Percentiles rank a stretch among this genome's conserved stretches.
phyloP scores from a whole-genome alignment of 2,329 filamentous ascomycete species.

The Xylariaceae sp. region DNA sequence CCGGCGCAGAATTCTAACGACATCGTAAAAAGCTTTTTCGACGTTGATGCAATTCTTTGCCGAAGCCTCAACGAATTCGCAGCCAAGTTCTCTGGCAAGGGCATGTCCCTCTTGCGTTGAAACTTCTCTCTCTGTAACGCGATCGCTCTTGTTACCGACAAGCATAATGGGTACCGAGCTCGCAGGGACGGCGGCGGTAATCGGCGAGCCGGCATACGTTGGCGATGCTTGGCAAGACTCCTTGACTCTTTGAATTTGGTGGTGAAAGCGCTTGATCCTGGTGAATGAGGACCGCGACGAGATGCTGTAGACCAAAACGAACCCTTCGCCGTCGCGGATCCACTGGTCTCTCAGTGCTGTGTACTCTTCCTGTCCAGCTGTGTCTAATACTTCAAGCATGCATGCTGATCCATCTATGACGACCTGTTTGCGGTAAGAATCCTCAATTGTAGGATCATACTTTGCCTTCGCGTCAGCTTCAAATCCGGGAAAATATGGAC shows the following conservation, averaged over 20 bases:
- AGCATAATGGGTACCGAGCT: conserved; percentile 91
- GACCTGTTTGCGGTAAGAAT: conserved; percentile 84
- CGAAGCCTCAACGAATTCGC: conserved; percentile 95
- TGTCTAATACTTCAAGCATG: conserved; percentile 97
- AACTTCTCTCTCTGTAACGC: conserved; percentile 92
- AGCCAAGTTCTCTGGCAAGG: conserved; percentile 85
- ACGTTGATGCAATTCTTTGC: conserved; percentile 99
- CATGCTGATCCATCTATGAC: conserved; percentile 93
- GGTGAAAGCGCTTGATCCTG: conserved; percentile 92
- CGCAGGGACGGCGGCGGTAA: conserved; percentile 57
- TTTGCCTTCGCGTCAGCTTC: conserved; percentile 34
- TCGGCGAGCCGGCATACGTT: conserved; percentile 72
- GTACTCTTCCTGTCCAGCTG: conserved; percentile 97
- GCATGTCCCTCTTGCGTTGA: conserved; percentile 95
- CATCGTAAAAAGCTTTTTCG: conserved; percentile 97
- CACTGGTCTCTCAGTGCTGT: conserved; percentile 95
- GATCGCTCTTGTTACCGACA: conserved; percentile 97
- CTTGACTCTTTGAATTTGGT: conserved; percentile 96
- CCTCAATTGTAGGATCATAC: conserved; percentile 87
- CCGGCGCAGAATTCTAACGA: conserved; percentile 83
- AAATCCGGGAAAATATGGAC: background rate
- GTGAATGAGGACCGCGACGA: conserved; percentile 93
- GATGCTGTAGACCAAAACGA: conserved; percentile 97
- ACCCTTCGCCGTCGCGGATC: conserved; percentile 97
- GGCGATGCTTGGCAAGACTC: conserved; percentile 79